These are phyloP conservation scores for Moesziomyces sp. DNA, from an alignment of 1,284 basidiomycete species.

Conservation along the genomic window DNA sequence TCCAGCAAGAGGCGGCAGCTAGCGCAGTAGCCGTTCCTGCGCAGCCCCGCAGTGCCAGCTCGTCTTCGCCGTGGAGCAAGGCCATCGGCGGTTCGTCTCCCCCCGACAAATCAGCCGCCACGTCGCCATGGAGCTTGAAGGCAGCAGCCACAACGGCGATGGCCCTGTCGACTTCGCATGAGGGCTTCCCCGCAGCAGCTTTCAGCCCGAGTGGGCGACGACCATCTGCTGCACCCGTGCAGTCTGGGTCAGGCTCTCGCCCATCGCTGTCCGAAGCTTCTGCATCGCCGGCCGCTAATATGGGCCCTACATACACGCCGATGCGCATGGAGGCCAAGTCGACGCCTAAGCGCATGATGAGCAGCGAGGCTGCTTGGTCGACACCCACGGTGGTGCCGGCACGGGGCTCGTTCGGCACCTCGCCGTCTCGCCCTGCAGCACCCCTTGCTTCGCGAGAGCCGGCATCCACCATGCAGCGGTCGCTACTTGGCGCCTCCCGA, in stretches of 20 bases:
- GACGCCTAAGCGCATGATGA: slow-evolving; percentile 32
- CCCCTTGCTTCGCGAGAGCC: slow-evolving; percentile 5
- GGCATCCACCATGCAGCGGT: slow-evolving; percentile 22
- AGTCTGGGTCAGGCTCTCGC: slow-evolving; percentile 10
- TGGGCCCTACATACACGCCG: slow-evolving; percentile 54
- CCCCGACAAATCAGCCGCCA: slow-evolving; percentile 13
- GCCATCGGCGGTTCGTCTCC: slow-evolving; percentile 18
- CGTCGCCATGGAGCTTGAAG: slow-evolving; percentile 40
- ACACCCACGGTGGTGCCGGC: slow-evolving; percentile 22
- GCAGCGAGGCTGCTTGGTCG: slow-evolving; percentile 39
- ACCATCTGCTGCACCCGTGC: slow-evolving; percentile 37
- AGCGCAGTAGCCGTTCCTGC: slow-evolving; percentile 15
- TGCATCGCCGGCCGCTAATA: slow-evolving; percentile 14
- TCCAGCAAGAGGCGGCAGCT: slow-evolving; percentile 33
- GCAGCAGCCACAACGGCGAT: slow-evolving; percentile 36
- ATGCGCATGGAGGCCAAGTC: slow-evolving; percentile 31
- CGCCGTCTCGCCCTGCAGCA: slow-evolving; percentile 14
- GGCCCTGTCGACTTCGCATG: slow-evolving; percentile 28
- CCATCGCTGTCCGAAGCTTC: slow-evolving; percentile 16
- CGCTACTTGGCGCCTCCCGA: slow-evolving; percentile 10
- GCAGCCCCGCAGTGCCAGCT: slow-evolving; percentile 18
- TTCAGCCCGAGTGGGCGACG: slow-evolving; percentile 18
- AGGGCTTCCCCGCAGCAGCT: slow-evolving; percentile 23
- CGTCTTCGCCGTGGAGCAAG: slow-evolving; percentile 42
- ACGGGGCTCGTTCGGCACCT: slow-evolving; percentile 14